Evolutionary conservation across 2,329 filamentous ascomycete genomes (phyloP).

Genomic region (Daldinia eschscholtzii): DNA sequence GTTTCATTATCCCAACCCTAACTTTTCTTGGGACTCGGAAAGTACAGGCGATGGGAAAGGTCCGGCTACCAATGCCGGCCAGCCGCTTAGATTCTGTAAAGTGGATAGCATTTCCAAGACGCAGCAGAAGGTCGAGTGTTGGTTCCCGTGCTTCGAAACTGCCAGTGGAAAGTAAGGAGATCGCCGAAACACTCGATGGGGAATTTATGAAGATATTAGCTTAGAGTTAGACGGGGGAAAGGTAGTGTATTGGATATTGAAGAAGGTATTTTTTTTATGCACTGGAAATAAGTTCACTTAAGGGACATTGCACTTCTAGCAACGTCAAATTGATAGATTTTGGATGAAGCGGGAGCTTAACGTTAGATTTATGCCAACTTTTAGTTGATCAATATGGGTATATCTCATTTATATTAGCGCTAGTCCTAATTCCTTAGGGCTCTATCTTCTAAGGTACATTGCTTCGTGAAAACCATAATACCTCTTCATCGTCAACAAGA

Average conservation of each 20-base stretch:
- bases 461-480: not conserved
- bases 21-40: not conserved
- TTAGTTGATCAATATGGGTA: not conserved
- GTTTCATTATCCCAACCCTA: too few relatives aligned
- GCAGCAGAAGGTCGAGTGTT: not conserved
- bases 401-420: not conserved
- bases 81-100: not conserved
- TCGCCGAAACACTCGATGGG: too few relatives aligned
- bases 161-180: not conserved
- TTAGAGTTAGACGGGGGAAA: too few relatives aligned
- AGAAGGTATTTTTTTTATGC: too few relatives aligned
- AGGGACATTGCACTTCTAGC: too few relatives aligned
- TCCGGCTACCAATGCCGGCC: not conserved
- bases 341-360: too few relatives aligned
- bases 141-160: not conserved
- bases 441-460: conserved; percentile 3
- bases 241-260: too few relatives aligned
- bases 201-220: too few relatives aligned
- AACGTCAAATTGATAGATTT: too few relatives aligned
- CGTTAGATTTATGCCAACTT: too few relatives aligned
- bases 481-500: not conserved
- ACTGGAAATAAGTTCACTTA: too few relatives aligned
- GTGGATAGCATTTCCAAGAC: not conserved
- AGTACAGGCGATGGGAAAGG: not conserved
- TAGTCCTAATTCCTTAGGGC: not conserved